A percentile compares a stretch with the other conserved stretches of the same genome.
Evolutionary conservation across 495 filamentous ascomycete genomes (phyloP).

Genomic region (Paragyromitra xinjiangensis): DNA sequence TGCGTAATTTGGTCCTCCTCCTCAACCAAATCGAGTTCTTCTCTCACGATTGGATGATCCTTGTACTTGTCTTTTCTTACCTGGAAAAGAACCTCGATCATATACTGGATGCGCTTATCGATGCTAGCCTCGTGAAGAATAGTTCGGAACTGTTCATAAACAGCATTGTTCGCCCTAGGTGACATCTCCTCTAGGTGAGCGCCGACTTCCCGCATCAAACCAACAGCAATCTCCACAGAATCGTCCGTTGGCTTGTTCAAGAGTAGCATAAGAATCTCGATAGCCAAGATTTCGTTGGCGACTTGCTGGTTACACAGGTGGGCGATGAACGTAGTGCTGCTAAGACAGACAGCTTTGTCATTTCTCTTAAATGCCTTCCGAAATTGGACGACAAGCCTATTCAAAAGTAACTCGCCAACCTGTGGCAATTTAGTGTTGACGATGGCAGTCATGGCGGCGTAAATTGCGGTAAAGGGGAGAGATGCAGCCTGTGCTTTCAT

Average conservation of each 20-base stretch:
- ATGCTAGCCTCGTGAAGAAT: conserved; percentile 96
- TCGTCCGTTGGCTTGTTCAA: conserved; percentile 96
- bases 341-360: conserved; percentile 93
- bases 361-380: conserved; percentile 95
- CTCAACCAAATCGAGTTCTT: conserved; percentile 93
- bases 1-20: conserved; percentile 99
- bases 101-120: conserved; percentile 95
- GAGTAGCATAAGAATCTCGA: conserved; percentile 86
- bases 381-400: conserved; percentile 88
- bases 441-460: conserved; percentile 92
- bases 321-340: conserved; percentile 90
- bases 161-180: conserved; percentile 78
- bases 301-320: conserved; percentile 96
- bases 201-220: conserved; percentile 87
- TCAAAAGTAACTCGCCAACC: conserved; percentile 89
- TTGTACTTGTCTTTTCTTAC: conserved; percentile 96
- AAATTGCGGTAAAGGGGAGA: conserved; percentile 94
- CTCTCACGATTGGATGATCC: conserved; percentile 86
- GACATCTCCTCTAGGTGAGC: conserved; percentile 96
- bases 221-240: conserved; percentile 96
- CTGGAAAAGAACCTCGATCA: conserved; percentile 98
- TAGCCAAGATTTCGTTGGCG: conserved; percentile 88
- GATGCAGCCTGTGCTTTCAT: conserved; percentile 98
- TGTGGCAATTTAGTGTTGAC: conserved; percentile 97
- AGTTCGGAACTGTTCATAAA: conserved; percentile 94